Percentiles rank a stretch among this genome's conserved stretches.
Conservation (phyloP, 2,329 filamentous ascomycete genomes). For the Fusarium newnesense region DNA sequence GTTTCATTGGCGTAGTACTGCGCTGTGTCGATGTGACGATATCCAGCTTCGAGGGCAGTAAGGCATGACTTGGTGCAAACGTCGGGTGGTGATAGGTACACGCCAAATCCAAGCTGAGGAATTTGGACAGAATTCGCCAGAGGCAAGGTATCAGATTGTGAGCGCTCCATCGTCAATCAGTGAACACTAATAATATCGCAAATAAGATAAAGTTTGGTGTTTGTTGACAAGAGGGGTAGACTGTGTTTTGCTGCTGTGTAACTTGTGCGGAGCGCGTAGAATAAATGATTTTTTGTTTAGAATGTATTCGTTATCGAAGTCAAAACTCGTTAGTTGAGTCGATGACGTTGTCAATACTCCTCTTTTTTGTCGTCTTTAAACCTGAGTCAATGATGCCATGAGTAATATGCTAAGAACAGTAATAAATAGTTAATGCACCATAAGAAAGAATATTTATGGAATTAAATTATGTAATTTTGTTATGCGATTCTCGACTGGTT, state of each 20-base stretch:
- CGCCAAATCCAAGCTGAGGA: conserved; percentile 75
- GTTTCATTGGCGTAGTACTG: conserved; percentile 50
- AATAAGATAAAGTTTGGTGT: neutral
- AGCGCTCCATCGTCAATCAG: neutral
- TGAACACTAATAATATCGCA: neutral
- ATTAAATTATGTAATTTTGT: no score
- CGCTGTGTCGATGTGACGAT: conserved; percentile 66
- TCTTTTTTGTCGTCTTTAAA: neutral
- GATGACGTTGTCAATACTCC: conserved; percentile 24
- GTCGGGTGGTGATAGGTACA: conserved; percentile 67
- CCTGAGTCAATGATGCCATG: conserved; percentile 24
- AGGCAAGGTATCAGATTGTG: conserved; percentile 32
- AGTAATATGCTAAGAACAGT: no score
- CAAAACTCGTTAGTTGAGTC: conserved; percentile 9
- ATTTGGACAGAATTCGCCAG: conserved; percentile 53
- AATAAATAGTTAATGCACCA: no score
- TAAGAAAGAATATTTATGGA: no score
- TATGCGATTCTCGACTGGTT: no score
- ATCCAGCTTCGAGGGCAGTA: conserved; percentile 62
- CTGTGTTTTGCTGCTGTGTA: neutral
- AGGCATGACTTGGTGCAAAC: conserved; percentile 68
- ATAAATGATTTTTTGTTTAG: no score
- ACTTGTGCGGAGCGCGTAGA: neutral
- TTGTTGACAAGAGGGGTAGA: conserved; percentile 17
- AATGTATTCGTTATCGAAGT: no score